Evolutionary conservation across 192 early-diverging fungal genomes (phyloP).

Genomic region (Gigaspora rosea): DNA sequence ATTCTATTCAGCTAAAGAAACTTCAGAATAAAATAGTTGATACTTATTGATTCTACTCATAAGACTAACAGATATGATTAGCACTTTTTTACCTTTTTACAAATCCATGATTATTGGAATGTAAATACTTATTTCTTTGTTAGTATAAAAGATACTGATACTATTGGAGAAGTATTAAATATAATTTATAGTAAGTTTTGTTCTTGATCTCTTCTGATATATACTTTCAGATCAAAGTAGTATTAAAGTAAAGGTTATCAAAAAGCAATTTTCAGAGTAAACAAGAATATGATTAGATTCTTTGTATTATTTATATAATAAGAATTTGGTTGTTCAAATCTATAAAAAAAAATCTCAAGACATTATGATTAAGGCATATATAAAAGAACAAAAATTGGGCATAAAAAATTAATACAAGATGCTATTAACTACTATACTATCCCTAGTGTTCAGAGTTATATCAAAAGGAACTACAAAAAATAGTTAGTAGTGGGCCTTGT

Average conservation of each 20-base stretch:
- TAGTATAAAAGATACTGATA: not conserved
- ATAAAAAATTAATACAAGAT: too few species aligned
- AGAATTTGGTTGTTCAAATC: constrained; percentile 11
- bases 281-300: constrained; percentile 16
- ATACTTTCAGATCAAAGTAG: constrained; percentile 21
- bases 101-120: not conserved
- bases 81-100: too few species aligned
- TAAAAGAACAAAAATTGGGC: too few species aligned
- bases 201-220: constrained; percentile 18
- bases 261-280: constrained; percentile 15
- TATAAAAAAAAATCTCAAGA: too few species aligned
- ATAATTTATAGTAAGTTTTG: not conserved
- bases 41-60: too few species aligned
- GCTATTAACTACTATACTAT: constrained; percentile 8
- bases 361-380: too few species aligned
- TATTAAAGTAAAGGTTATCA: constrained; percentile 5
- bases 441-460: not conserved
- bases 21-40: too few species aligned
- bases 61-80: too few species aligned
- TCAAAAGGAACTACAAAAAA: constrained; percentile 18
- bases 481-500: constrained; percentile 11
- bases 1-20: too few species aligned
- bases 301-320: constrained; percentile 30
- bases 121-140: not conserved
- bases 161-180: constrained; percentile 1